phyloP scores from a whole-genome alignment of 768 basidiomycete species.

The Cystobasidium onofrii region DNA sequence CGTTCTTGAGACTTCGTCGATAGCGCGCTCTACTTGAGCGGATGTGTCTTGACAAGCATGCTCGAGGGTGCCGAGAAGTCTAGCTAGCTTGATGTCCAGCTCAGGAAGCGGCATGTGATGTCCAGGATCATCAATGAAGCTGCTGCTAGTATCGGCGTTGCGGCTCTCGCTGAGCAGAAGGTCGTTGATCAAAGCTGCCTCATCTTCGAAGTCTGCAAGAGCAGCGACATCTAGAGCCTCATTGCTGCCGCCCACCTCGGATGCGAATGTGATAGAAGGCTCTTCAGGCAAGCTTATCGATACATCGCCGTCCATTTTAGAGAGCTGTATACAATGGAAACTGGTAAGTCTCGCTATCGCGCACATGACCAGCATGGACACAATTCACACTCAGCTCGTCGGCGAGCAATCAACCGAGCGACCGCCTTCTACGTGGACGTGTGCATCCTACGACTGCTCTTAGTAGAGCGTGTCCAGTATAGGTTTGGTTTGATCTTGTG shows the following conservation, averaged over 20 bases:
- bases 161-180: constrained; percentile 37
- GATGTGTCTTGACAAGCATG: constrained; percentile 83
- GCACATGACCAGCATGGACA: neutral
- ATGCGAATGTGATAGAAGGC: neutral
- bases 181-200: constrained; percentile 41
- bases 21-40: constrained; percentile 70
- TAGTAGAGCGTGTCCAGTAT: too few relatives aligned
- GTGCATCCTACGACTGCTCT: neutral
- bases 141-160: neutral
- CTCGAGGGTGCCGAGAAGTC: constrained; percentile 69
- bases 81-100: constrained; percentile 66
- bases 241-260: neutral
- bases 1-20: constrained; percentile 83
- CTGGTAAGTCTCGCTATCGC: neutral
- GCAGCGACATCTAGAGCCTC: constrained; percentile 8
- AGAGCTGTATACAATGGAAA: neutral
- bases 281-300: neutral
- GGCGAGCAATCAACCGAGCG: neutral
- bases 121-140: neutral
- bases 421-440: neutral
- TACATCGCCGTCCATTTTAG: neutral
- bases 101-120: constrained; percentile 47
- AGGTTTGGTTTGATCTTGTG: neutral
- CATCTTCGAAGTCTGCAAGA: constrained; percentile 21
- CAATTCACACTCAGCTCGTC: neutral